Evolutionary conservation across 139 green algal genomes (phyloP), one percentile per base, ranked within the genome.

Genomic region (Haematococcus lacustris): DNA sequence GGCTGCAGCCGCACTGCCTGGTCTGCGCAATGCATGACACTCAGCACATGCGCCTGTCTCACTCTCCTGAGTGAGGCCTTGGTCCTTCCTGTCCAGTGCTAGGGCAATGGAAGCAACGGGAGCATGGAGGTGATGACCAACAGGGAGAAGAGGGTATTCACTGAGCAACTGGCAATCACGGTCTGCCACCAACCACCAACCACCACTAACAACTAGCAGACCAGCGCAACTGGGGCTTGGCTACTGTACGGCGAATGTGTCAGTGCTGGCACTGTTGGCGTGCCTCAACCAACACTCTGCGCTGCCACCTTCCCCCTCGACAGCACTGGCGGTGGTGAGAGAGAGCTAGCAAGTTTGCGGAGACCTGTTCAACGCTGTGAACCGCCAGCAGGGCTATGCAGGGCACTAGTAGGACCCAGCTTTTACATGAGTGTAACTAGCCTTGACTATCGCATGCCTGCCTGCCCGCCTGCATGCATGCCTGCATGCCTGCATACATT

Each of bases 1-100:
- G 74, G 71, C 26, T 78, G 66, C 73, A 85, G 43, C 47, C 50
- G 50, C 21, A 82, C 40, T 25, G 64, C 71, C 5, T 41, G 9
- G 26, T 81, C 68, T 65, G 51, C 50, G 25, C 47, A 57, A 21
- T 57, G 47, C 13, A 57, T 57, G 47, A 57, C 13, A 28, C 13
- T 57, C 13, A 57, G 13, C 13, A 57, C 13, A 21, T n/a, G n/a
- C n/a, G n/a, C n/a, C n/a, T 65, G 57, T 25, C 47, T 9, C 47
- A 9, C 17, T 57, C 47, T 57, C 17, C 47, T 17, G 13, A 57
- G 13, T 57, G 9, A 57, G 47, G 9, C 47, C 47, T 17, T 57
- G 47, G 13, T 13, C 47, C 13, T 57, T 13, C 13, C 21, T 13
- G 47, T 13, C 13, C 47, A 57, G 47, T 21, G 13, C 47, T 28